phyloP scores from a whole-genome alignment of 2,329 filamentous ascomycete species.

The Madurella mycetomatis region DNA sequence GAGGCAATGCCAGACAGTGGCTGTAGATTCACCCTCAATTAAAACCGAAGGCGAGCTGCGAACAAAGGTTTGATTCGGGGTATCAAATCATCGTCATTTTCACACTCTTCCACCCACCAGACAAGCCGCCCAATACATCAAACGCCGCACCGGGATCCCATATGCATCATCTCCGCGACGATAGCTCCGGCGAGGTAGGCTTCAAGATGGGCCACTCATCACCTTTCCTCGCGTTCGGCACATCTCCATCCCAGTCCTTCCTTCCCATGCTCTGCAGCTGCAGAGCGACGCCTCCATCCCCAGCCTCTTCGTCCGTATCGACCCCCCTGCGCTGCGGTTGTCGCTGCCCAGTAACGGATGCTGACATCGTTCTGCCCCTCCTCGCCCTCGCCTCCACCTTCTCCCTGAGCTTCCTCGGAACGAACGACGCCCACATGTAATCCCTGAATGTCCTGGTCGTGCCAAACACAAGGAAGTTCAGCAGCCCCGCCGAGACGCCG shows the following conservation, averaged over 20 bases:
- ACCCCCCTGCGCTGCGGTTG: background rate
- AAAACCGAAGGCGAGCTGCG: too few species aligned
- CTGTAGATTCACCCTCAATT: too few species aligned
- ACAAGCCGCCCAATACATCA: too few species aligned
- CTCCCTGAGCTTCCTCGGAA: slow-evolving; percentile 12
- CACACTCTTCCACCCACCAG: too few species aligned
- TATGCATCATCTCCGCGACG: too few species aligned
- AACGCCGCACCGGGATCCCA: too few species aligned
- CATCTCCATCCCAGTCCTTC: background rate
- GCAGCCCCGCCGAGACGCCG: slow-evolving; percentile 34
- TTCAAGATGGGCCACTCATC: slow-evolving; percentile 18
- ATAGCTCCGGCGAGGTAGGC: background rate
- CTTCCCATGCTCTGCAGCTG: background rate
- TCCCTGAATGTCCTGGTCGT: slow-evolving; percentile 36
- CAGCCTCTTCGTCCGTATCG: background rate
- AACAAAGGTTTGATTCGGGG: too few species aligned
- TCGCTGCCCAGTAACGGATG: background rate
- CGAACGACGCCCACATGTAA: slow-evolving; percentile 21
- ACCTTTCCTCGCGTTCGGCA: background rate
- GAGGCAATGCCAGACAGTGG: background rate
- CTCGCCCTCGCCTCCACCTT: background rate
- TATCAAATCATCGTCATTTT: too few species aligned
- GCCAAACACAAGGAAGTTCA: slow-evolving; percentile 39
- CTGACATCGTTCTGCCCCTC: background rate
- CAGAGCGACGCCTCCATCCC: background rate